These are phyloP conservation scores for Poa pratensis DNA, from an alignment of 176 grass and related monocot species.

Conservation along the genomic window DNA sequence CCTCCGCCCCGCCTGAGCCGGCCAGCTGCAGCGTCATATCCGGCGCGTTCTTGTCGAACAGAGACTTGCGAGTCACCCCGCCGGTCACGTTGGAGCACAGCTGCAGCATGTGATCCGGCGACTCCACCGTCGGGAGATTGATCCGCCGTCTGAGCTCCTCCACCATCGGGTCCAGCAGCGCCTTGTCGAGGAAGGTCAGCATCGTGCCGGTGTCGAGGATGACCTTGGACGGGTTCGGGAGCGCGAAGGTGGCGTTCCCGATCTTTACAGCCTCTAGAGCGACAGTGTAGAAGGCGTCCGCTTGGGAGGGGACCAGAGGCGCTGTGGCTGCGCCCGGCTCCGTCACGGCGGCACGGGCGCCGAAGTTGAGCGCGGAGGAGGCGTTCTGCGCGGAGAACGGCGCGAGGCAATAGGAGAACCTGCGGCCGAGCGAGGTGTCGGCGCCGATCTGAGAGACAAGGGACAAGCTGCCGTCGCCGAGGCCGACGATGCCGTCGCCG, in stretches of 20 bases:
- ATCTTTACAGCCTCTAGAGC: constrained; percentile 46
- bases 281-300: constrained; percentile 48
- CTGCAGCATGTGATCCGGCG: constrained; percentile 40
- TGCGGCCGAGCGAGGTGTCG: constrained; percentile 22
- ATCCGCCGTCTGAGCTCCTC: constrained; percentile 39
- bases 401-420: constrained; percentile 82
- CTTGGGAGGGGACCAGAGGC: not conserved
- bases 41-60: not conserved
- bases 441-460: constrained; percentile 55
- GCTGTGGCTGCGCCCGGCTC: constrained; percentile 40
- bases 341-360: constrained; percentile 44
- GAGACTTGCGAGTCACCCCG: not conserved
- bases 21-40: constrained; percentile 51
- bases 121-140: constrained; percentile 17
- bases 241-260: constrained; percentile 11
- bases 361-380: constrained; percentile 55
- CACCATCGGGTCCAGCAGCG: constrained; percentile 30
- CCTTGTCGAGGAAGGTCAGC: constrained; percentile 43
- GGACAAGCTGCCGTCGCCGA: constrained; percentile 54
- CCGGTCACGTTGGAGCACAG: constrained; percentile 55
- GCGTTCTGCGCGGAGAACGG: constrained; percentile 31
- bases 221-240: constrained; percentile 2
- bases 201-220: constrained; percentile 71
- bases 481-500: constrained; percentile 53
- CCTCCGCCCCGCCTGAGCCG: constrained; percentile 1